Evolutionary conservation across 73 alveolate species (phyloP), one percentile per base, ranked within the genome.

Genomic region (Halteria grandinella): DNA sequence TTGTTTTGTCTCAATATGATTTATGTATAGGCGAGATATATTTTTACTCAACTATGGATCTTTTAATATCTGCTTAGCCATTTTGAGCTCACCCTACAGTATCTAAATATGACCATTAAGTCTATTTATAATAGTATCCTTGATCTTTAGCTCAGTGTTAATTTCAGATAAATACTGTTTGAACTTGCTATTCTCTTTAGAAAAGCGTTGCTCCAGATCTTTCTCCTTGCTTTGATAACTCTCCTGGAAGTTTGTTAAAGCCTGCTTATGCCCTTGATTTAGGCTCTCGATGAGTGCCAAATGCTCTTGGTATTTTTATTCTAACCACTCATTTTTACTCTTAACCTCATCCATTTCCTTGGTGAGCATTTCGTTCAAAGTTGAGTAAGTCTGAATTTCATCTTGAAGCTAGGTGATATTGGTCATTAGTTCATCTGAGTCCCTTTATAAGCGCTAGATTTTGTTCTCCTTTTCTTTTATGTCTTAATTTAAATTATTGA

Each of bases 101-200:
- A 33, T 49, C 23, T 60, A 24, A 11, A 1, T 12, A 60, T 60
- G 48, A 3, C 24, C 8, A 21, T 60, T 59, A 25, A 60, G 58
- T 36, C 77, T 32, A 21, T 10, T n/a, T 10, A 60, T 40, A 1
- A 60, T 60, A 21, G 58, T 39, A 60, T 60, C 77, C 24, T 60
- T 60, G 3, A 60, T 34, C 6, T 39, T n/a, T 15, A 60, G 8
- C 27, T 60, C 77, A 4, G 24, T n/a, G 24, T 33, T 31, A 3
- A 60, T 39, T 15, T 60, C 77, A 5, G 20, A 23, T 25, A 24
- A 21, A 21, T 40, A 60, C 23, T 60, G 10, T 2, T 60, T 40
- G 43, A 60, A 60, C 27, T 37, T 60, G 6, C 60, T 59, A 40
- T 60, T 60, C 43, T 60, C 77, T 20, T 60, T 59, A 60, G 37